A percentile compares a stretch with the other conserved stretches of the same genome.
Evolutionary conservation across 768 basidiomycete species (phyloP).

Genomic region (Boletales sp.): DNA sequence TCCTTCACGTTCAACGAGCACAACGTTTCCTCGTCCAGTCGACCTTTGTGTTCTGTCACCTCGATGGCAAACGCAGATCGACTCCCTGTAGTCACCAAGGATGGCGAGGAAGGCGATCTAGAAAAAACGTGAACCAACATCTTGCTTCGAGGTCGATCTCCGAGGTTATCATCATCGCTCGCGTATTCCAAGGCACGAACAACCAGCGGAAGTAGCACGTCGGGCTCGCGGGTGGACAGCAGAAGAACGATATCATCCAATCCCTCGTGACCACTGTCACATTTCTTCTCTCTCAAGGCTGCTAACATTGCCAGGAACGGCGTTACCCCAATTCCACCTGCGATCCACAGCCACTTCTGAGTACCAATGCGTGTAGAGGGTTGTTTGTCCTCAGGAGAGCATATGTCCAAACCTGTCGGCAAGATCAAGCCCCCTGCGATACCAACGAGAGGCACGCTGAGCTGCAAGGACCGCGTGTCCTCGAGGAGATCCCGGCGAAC

Average conservation of each 20-base stretch:
- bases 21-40: constrained; percentile 13
- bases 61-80: constrained; percentile 13
- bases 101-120: not conserved
- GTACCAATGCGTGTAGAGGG: not conserved
- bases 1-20: constrained; percentile 5
- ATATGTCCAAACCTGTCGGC: constrained; percentile 1
- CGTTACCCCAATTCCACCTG: constrained; percentile 64
- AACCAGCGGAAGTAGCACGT: constrained; percentile 43
- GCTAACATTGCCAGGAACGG: constrained; percentile 59
- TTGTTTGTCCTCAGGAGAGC: not conserved
- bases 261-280: not conserved
- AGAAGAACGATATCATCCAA: constrained; percentile 41
- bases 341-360: constrained; percentile 47
- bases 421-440: constrained; percentile 52
- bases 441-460: constrained; percentile 47
- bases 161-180: not conserved
- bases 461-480: constrained; percentile 36
- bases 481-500: constrained; percentile 39
- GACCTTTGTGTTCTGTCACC: constrained; percentile 15
- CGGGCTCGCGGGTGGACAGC: constrained; percentile 53
- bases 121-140: constrained; percentile 42
- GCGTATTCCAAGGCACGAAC: constrained; percentile 2
- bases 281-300: constrained; percentile 5
- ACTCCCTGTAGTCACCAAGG: constrained; percentile 1
- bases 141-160: not conserved